Evolutionary conservation across 1,139 yeast genomes (phyloP), one percentile per base, ranked within the genome.

Genomic region (Groenewaldozyma auringiensis): DNA sequence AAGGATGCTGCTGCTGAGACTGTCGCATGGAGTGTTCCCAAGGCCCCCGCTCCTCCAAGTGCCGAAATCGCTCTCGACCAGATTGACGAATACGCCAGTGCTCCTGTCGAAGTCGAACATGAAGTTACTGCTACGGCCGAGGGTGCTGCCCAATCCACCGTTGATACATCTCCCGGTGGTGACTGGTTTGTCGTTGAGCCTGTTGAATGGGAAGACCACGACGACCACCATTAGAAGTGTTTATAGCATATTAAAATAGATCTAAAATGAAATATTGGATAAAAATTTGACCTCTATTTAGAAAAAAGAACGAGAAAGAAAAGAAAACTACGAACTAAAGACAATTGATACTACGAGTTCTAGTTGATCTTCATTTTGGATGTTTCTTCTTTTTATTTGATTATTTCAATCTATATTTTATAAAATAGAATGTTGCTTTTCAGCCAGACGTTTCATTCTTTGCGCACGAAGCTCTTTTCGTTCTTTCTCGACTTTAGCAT

Each of bases 1-100:
- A 71, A 78, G 58, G 94, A 85, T 59, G 81, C 89, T 50, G 87
- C 81, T 63, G 79, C 81, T 53, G 77, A 83, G 54, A 94, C 88
- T 57, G 80, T 82, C 72, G 78, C 84, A 58, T 88, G 95, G 85
- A 69, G 75, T 52, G 74, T 80, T 57, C 95, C 96, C 57, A 63
- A 75, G 54, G 78, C 85, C 59, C 92, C 96, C 58, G 63, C 76
- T 53, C 69, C 74, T 44, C 95, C 96, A 59, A 69, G 76, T 56
- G 72, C 79, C 52, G 95, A 85, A 68, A 78, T 83, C 49, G 72
- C 75, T 48, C 76, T 86, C 53, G 82, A 82, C 51, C 83, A 86
- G 52, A 74, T 89, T 60, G 72, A 80, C 53, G 80, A 76, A 53
- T 89, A 89, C 73, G 92, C 83, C 65, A 55, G 79, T 45, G 72